Evolutionary conservation across 371 early-diverging fungal species (phyloP).

Genomic region (Mortierella sp.): DNA sequence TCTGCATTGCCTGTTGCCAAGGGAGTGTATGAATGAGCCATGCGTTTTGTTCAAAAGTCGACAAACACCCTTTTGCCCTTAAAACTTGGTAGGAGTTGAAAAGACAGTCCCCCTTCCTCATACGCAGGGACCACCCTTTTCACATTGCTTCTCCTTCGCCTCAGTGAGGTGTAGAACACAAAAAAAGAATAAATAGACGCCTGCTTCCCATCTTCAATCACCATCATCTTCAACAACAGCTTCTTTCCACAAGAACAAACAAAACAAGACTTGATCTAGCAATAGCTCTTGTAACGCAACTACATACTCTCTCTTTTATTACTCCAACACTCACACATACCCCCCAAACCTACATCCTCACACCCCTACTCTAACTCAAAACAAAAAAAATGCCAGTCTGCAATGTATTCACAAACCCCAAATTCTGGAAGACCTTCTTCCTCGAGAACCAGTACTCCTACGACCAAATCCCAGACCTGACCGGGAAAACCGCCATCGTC

Average conservation of each 20-base stretch:
- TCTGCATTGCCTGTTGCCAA: neutral
- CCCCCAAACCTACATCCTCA: neutral
- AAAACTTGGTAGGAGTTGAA: neutral
- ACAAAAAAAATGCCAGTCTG: constrained; percentile 15
- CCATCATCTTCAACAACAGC: neutral
- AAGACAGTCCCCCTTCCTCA: neutral
- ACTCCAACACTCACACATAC: neutral
- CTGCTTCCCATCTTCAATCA: neutral
- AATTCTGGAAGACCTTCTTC: constrained; percentile 40
- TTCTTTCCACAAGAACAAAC: neutral
- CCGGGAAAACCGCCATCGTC: constrained; percentile 76
- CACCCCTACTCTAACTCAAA: neutral
- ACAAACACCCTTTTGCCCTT: neutral
- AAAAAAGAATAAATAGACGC: neutral
- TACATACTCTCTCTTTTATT: neutral
- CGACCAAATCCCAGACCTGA: constrained; percentile 71
- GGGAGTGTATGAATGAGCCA: too few relatives aligned
- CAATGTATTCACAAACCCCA: constrained; percentile 27
- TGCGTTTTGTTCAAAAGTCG: constrained; percentile 4
- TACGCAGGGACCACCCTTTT: neutral
- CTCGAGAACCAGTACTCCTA: constrained; percentile 44
- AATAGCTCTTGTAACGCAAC: neutral
- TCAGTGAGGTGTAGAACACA: neutral
- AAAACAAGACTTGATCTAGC: neutral
- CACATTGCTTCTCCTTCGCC: too few relatives aligned